These are phyloP conservation scores for Trichocladium uniseriatum DNA, from an alignment of 495 filamentous ascomycete genomes.

Conservation along the genomic window DNA sequence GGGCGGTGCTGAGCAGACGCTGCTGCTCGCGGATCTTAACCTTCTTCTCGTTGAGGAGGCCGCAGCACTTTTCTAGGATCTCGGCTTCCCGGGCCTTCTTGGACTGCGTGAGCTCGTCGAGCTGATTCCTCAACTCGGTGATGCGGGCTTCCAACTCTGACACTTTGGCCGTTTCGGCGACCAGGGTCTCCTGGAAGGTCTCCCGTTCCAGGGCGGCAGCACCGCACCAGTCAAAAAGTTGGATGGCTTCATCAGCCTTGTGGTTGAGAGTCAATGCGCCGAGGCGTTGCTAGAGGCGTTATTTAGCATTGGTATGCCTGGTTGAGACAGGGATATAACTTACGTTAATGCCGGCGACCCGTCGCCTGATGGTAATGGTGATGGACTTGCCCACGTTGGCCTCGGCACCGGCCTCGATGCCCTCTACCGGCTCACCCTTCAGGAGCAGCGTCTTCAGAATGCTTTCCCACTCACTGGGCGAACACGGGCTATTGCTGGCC, in stretches of 20 bases:
- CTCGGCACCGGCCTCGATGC: constrained; percentile 36
- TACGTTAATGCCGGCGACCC: constrained; percentile 41
- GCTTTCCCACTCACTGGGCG: constrained; percentile 36
- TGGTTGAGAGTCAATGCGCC: constrained; percentile 54
- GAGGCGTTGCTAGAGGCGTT: constrained; percentile 51
- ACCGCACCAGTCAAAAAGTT: constrained; percentile 66
- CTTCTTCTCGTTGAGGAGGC: constrained; percentile 78
- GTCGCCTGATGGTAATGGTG: constrained; percentile 35
- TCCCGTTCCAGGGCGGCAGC: constrained; percentile 25
- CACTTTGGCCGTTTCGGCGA: constrained; percentile 36
- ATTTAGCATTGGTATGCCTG: neutral
- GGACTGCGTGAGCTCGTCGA: constrained; percentile 55
- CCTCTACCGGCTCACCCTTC: constrained; percentile 25
- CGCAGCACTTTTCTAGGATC: constrained; percentile 60
- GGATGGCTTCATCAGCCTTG: constrained; percentile 54
- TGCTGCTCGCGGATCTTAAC: constrained; percentile 83
- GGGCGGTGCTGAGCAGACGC: constrained; percentile 52
- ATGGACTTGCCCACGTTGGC: constrained; percentile 27
- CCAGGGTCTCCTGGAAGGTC: constrained; percentile 32
- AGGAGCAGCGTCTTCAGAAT: constrained; percentile 34
- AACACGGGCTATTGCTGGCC: constrained; percentile 25
- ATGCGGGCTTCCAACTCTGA: constrained; percentile 39
- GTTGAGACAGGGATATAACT: constrained; percentile 5
- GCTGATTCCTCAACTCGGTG: constrained; percentile 42
- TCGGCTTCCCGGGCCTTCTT: constrained; percentile 62